Percentiles rank a stretch among this genome's conserved stretches.
These are phyloP conservation scores for Microbotryum intermedium DNA, from an alignment of 1,284 basidiomycete species.

Conservation along the genomic window DNA sequence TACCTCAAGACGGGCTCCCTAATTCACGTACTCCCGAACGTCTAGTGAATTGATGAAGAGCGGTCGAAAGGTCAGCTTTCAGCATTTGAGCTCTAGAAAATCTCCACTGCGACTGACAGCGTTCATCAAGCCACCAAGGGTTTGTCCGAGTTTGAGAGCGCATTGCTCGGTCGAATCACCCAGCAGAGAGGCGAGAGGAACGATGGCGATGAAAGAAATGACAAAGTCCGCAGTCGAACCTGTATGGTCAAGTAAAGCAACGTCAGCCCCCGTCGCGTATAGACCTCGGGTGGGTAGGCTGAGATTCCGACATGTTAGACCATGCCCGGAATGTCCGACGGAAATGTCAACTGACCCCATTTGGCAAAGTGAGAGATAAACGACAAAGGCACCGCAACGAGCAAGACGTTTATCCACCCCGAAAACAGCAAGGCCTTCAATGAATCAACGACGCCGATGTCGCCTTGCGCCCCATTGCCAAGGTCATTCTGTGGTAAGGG, in stretches of 20 bases:
- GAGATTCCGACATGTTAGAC: too few species aligned
- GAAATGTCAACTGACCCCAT: conserved; percentile 23
- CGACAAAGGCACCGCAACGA: conserved; percentile 66
- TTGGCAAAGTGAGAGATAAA: conserved; percentile 49
- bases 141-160: conserved; percentile 57
- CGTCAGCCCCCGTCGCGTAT: background rate
- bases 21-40: conserved; percentile 6
- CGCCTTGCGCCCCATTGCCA: background rate
- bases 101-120: conserved; percentile 49
- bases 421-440: conserved; percentile 59
- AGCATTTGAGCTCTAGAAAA: background rate
- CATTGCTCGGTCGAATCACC: conserved; percentile 77
- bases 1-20: background rate
- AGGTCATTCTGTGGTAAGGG: conserved; percentile 6
- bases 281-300: too few species aligned
- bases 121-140: conserved; percentile 73
- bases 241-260: conserved; percentile 45
- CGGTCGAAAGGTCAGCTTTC: background rate
- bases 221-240: conserved; percentile 73
- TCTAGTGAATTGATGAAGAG: background rate
- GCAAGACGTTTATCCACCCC: conserved; percentile 66
- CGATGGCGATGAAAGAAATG: conserved; percentile 75
- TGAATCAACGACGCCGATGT: conserved; percentile 43
- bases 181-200: conserved; percentile 65
- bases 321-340: too few species aligned